These are phyloP conservation scores for Wallacemonas collosoma DNA, from an alignment of 208 protist genomes.

Conservation along the genomic window DNA sequence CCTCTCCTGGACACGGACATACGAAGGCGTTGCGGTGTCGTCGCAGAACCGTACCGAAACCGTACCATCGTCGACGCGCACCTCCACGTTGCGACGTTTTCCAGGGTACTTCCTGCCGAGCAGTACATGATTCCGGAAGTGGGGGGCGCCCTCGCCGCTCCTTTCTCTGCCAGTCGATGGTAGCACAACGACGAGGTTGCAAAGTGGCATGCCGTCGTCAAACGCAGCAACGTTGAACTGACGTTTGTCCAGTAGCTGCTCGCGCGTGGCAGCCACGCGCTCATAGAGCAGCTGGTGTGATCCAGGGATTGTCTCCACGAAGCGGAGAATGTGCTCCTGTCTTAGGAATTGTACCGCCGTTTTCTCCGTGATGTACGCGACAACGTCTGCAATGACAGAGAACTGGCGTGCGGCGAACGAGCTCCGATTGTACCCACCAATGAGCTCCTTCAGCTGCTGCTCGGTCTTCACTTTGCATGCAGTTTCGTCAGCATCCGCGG, in stretches of 20 bases:
- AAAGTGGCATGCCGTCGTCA: background rate
- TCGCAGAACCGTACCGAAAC: background rate
- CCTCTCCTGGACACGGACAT: constrained; percentile 1
- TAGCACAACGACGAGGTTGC: constrained; percentile 11
- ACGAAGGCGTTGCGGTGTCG: background rate
- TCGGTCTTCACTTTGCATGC: background rate
- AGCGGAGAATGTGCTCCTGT: constrained; percentile 6
- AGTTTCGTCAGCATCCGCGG: background rate
- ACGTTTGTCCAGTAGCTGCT: background rate
- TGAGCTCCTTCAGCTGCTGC: background rate
- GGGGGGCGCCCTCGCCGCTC: background rate
- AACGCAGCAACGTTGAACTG: background rate
- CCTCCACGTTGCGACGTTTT: background rate
- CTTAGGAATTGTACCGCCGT: background rate
- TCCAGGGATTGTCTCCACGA: background rate
- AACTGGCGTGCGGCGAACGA: constrained; percentile 5
- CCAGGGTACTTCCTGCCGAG: background rate
- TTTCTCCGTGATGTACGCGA: background rate
- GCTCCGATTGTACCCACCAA: background rate
- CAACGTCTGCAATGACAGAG: background rate
- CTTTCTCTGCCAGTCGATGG: background rate
- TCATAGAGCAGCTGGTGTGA: background rate
- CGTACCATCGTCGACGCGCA: background rate
- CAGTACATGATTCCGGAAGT: background rate
- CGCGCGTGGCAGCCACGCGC: background rate